Conservation (phyloP, 2,329 filamentous ascomycete genomes). For the Cordyceps tenuipes region DNA sequence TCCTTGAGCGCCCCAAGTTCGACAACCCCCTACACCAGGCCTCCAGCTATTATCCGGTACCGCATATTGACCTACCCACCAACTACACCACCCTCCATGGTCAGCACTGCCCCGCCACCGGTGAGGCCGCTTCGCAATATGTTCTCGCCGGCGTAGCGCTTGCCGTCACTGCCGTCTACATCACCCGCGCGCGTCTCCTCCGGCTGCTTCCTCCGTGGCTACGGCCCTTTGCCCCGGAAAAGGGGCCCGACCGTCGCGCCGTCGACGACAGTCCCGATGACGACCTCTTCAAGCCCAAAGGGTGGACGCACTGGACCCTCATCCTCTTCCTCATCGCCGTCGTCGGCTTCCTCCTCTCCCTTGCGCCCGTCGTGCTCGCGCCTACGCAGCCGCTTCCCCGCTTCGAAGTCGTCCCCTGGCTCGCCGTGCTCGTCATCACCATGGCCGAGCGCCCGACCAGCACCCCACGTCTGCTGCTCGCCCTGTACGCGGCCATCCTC, state of each 20-base stretch:
- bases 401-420: conserved; percentile 33
- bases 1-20: not conserved
- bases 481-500: conserved; percentile 29
- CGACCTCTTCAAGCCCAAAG: conserved; percentile 17
- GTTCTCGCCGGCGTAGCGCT: conserved; percentile 20
- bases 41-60: not conserved
- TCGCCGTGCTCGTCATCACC: conserved; percentile 28
- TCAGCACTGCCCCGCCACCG: not conserved
- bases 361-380: conserved; percentile 23
- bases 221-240: conserved; percentile 35
- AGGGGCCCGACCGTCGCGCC: conserved; percentile 13
- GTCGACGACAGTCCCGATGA: not conserved
- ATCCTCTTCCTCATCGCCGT: conserved; percentile 20
- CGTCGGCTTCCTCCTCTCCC: conserved; percentile 19
- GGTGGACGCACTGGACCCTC: conserved; percentile 33
- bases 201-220: conserved; percentile 31
- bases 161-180: conserved; percentile 22
- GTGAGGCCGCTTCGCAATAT: conserved; percentile 17
- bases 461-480: conserved; percentile 32
- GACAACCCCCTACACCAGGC: not conserved
- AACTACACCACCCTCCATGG: conserved; percentile 1
- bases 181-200: conserved; percentile 19
- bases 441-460: conserved; percentile 30
- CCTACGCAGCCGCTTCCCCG: conserved; percentile 21
- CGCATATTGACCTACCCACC: not conserved